Base-by-base conservation (phyloP, 441 rosid genomes). In the Aquilaria agallochum region DNA sequence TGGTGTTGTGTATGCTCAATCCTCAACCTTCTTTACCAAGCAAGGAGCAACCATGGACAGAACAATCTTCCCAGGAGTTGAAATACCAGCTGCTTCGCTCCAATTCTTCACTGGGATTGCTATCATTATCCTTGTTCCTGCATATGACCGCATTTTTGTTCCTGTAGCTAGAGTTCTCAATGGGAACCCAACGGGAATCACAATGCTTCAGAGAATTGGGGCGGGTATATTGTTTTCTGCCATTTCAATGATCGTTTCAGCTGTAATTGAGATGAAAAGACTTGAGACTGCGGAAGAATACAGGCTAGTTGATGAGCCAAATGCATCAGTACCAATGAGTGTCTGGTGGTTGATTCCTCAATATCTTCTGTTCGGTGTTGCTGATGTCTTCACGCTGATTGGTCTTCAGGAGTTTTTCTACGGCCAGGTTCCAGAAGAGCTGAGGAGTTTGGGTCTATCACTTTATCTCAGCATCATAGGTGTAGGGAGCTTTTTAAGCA, bases 11-110 rank as follows among this genome's bases (percentile, higher is more conserved):
- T 71, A 15, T 61, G 80, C 75, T 0, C 89, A 83, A n/a, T 30
- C 75, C 11, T 30, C 84, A 27, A 81, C 84, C 20, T 75, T 76
- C 62, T 81, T 78, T 31, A 79, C 82, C n/a, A 81, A 77, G 64
- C 84, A 78, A 73, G 86, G 86, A 62, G 61, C 66, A 3, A 79
- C 89, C 0, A 57, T 79, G 83, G 83, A 84, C 56, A 81, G 81
- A 66, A 52, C 73, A 46, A 52, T 81, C 46, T 45, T 72, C 31
- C 15, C 74, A 36, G 72, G 75, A 50, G 15, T 80, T 7, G 14
- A 60, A 30, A 65, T 83, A 6, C 86, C 84, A 0, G 86, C 86
- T 6, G 83, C 84, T 2, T 75, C 89, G 32, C 83, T 84, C 34
- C 84, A 81, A 76, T 67, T 58, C 60, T 76, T 83, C 60, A 70